Evolutionary conservation across 345 rosid species (phyloP).

Genomic region (Mangifera indica): DNA sequence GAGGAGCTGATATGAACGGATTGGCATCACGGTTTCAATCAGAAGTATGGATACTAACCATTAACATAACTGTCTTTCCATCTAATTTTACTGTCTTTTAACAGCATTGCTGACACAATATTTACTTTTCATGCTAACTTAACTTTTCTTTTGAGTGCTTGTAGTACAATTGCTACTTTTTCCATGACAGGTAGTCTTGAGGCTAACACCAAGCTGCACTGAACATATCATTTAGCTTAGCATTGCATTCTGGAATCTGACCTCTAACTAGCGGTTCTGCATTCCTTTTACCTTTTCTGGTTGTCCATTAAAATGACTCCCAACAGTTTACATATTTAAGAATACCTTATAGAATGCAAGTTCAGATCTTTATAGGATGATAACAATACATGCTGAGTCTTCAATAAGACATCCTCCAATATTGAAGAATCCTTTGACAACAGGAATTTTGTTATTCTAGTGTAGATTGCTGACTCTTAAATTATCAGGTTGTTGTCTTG

Average conservation of each 20-base stretch:
- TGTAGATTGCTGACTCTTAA: conserved; percentile 3
- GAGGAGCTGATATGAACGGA: conserved; percentile 90
- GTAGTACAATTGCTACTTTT: conserved; percentile 30
- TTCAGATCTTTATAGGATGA: conserved; percentile 3
- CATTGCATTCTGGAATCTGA: conserved; percentile 18
- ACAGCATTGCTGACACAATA: conserved; percentile 55
- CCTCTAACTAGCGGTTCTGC: conserved; percentile 22
- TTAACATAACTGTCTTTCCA: conserved; percentile 84
- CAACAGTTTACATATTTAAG: not conserved
- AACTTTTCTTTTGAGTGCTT: conserved; percentile 45
- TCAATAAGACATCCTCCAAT: not conserved
- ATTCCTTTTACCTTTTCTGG: not conserved
- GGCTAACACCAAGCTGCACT: conserved; percentile 37
- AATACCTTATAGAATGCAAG: not conserved
- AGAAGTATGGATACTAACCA: conserved; percentile 98
- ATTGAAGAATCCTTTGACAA: conserved; percentile 10
- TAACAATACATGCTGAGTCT: conserved; percentile 1
- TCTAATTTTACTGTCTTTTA: conserved; percentile 59
- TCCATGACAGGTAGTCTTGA: conserved; percentile 44
- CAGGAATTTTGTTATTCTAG: conserved; percentile 2
- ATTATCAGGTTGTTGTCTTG: not conserved
- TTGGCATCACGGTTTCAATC: conserved; percentile 96
- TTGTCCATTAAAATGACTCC: not conserved
- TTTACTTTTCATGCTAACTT: conserved; percentile 50
- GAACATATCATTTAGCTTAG: conserved; percentile 30